phyloP scores from a whole-genome alignment of 163 green algal genomes.

The Volvox carteri region DNA sequence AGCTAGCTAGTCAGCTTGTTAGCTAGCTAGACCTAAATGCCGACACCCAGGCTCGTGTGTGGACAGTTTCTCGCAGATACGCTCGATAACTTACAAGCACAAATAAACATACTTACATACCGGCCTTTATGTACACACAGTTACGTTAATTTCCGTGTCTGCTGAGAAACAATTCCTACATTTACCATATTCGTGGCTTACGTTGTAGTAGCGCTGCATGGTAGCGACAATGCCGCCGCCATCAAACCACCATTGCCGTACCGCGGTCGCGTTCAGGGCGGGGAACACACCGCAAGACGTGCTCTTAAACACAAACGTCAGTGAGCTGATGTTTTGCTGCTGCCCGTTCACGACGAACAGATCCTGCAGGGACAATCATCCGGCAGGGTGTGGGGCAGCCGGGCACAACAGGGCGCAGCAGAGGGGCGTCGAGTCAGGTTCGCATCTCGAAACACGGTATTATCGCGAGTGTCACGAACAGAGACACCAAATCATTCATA shows the following conservation, averaged over 20 bases:
- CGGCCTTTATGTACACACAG: background rate
- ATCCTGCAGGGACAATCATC: background rate
- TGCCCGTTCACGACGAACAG: slow-evolving; percentile 2
- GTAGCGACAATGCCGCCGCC: slow-evolving; percentile 7
- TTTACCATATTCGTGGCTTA: background rate
- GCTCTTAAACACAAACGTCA: slow-evolving; percentile 34
- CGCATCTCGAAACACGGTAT: background rate
- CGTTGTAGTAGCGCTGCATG: slow-evolving; percentile 29
- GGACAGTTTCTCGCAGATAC: background rate
- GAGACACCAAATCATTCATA: background rate
- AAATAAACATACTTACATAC: background rate
- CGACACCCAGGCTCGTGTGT: background rate
- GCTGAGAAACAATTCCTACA: background rate
- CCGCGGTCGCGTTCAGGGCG: background rate
- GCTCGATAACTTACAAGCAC: background rate
- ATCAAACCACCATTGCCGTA: background rate
- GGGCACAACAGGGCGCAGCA: background rate
- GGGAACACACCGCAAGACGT: background rate
- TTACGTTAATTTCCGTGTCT: background rate
- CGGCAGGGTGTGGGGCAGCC: background rate
- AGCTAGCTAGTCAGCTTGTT: background rate
- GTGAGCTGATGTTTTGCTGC: background rate
- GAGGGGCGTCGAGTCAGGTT: background rate
- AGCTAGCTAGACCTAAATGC: background rate
- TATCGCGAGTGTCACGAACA: background rate